phyloP scores from a whole-genome alignment of 352 stramenopile genomes.

The Phytopythium vexans region DNA sequence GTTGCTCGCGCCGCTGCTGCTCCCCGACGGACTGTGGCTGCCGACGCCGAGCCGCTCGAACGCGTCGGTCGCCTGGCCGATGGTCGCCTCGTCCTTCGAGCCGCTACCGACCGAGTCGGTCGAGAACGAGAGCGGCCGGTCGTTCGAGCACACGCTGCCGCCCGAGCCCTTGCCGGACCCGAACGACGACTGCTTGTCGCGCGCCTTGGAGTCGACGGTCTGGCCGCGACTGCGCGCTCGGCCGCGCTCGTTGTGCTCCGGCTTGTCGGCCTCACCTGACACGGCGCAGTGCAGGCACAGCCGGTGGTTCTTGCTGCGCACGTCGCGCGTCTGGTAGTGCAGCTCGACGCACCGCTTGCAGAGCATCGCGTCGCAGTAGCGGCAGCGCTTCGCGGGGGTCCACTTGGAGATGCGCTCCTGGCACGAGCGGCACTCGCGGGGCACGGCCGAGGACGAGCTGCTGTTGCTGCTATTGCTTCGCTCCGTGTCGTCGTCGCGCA shows the following conservation, averaged over 20 bases:
- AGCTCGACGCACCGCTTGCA: conserved; percentile 63
- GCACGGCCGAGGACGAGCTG: not conserved
- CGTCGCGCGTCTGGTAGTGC: conserved; percentile 34
- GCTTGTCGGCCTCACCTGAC: conserved; percentile 3
- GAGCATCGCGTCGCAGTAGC: conserved; percentile 56
- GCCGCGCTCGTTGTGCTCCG: not conserved
- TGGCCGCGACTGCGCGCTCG: not conserved
- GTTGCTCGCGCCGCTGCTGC: conserved; percentile 14
- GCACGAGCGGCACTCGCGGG: conserved; percentile 47
- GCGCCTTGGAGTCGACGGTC: not conserved
- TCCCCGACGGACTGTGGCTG: conserved; percentile 12
- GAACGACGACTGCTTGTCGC: conserved; percentile 4
- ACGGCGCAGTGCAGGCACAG: conserved; percentile 50
- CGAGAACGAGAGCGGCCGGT: conserved; percentile 21
- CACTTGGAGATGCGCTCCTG: conserved; percentile 58
- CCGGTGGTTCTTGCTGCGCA: conserved; percentile 46
- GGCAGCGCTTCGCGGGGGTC: conserved; percentile 55
- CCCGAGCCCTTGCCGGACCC: conserved; percentile 2
- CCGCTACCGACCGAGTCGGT: conserved; percentile 20
- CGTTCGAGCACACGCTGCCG: conserved; percentile 19
- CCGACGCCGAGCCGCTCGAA: conserved; percentile 6
- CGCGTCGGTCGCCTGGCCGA: not conserved
- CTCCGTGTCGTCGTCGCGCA: conserved; percentile 9
- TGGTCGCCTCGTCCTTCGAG: conserved; percentile 12
- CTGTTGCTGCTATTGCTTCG: not conserved